Percentiles rank a stretch among this genome's conserved stretches.
These are phyloP conservation scores for Kuraishia floccosa DNA, from an alignment of 805 yeast genomes.

Conservation along the genomic window DNA sequence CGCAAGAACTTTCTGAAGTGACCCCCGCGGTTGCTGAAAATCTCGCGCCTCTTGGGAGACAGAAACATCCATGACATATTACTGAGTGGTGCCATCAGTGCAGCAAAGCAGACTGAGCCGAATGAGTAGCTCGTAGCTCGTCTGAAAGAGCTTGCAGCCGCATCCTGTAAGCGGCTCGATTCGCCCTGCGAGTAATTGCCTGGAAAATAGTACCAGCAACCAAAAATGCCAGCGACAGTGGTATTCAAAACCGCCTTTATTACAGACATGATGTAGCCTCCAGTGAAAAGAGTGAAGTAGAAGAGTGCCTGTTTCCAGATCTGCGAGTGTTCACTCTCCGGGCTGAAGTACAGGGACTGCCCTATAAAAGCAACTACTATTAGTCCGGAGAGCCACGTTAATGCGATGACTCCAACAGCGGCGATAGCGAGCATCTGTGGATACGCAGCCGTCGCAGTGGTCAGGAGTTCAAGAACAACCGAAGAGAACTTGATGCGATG, in stretches of 20 bases:
- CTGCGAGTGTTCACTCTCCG: too few species aligned
- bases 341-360: too few species aligned
- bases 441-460: too few species aligned
- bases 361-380: too few species aligned
- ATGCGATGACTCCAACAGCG: too few species aligned
- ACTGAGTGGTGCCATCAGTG: conserved; percentile 34
- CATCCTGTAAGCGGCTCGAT: conserved; percentile 56
- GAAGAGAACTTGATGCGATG: too few species aligned
- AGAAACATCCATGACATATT: conserved; percentile 52
- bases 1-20: conserved; percentile 7
- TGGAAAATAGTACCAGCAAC: conserved; percentile 75
- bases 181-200: conserved; percentile 62
- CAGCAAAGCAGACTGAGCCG: conserved; percentile 18
- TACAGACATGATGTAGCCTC: conserved; percentile 72
- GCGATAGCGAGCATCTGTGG: too few species aligned
- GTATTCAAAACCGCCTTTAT: conserved; percentile 65
- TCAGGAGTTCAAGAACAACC: too few species aligned
- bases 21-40: conserved; percentile 10
- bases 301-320: too few species aligned
- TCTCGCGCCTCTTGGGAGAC: conserved; percentile 30
- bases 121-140: conserved; percentile 20
- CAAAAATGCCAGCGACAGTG: conserved; percentile 68
- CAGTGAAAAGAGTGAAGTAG: conserved; percentile 65
- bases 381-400: too few species aligned
- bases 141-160: conserved; percentile 59